Evolutionary conservation across 179 eudicot genomes (phyloP).

Genomic region (Beta corolliflora): DNA sequence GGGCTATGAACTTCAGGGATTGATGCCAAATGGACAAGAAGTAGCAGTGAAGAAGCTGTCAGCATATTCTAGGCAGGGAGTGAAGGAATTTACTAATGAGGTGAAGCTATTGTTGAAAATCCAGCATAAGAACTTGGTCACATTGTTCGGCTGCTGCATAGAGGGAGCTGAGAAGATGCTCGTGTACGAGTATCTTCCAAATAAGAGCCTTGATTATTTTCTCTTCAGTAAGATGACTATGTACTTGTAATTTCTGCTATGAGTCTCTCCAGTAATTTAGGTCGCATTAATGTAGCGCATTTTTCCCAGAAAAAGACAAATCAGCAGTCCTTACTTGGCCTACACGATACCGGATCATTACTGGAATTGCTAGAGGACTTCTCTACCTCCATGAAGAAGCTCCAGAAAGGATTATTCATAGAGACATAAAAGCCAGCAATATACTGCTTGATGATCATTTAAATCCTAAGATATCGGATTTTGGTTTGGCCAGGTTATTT

Average conservation of each 20-base stretch:
- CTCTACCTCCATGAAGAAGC: conserved; percentile 93
- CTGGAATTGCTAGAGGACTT: conserved; percentile 76
- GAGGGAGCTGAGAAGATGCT: conserved; percentile 92
- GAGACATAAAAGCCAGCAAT: conserved; percentile 91
- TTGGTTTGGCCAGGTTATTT: conserved; percentile 87
- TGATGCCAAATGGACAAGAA: conserved; percentile 74
- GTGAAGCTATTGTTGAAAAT: conserved; percentile 64
- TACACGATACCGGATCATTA: conserved; percentile 55
- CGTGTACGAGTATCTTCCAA: conserved; percentile 81
- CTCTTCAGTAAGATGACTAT: conserved; percentile 61
- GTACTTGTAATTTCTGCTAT: background rate
- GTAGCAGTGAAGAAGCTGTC: conserved; percentile 85
- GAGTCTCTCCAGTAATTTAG: background rate
- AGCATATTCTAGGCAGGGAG: conserved; percentile 61
- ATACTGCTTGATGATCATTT: conserved; percentile 72
- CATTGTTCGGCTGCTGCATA: conserved; percentile 72
- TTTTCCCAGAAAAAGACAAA: conserved; percentile 50
- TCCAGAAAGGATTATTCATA: conserved; percentile 81
- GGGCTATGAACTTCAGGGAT: conserved; percentile 50
- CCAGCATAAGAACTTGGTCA: conserved; percentile 81
- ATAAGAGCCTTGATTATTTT: conserved; percentile 79
- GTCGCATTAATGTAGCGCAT: background rate
- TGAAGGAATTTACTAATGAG: conserved; percentile 69
- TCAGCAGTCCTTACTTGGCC: conserved; percentile 65
- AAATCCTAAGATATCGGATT: conserved; percentile 79